Evolutionary conservation across 495 filamentous ascomycete species (phyloP).

Genomic region (Mycothermus thermophilus): DNA sequence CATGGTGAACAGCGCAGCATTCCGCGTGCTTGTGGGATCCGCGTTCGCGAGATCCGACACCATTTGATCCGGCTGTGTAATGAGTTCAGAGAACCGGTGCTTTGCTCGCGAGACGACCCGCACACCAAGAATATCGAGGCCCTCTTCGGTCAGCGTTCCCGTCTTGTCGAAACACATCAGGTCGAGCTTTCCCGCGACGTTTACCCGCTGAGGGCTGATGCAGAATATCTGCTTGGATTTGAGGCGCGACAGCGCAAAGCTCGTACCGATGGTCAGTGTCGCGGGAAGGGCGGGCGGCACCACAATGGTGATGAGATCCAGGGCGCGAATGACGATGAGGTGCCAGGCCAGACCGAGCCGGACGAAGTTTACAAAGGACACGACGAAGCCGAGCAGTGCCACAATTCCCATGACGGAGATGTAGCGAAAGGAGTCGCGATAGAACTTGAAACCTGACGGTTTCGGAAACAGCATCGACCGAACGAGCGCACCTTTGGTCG

Average conservation of each 20-base stretch:
- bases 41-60: constrained; percentile 41
- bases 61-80: constrained; percentile 36
- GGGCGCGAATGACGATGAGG: constrained; percentile 75
- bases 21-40: constrained; percentile 47
- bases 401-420: constrained; percentile 95
- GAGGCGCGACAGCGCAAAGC: constrained; percentile 78
- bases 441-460: constrained; percentile 95
- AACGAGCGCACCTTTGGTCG: constrained; percentile 90
- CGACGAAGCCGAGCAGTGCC: constrained; percentile 73
- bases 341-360: constrained; percentile 70
- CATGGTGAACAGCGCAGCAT: constrained; percentile 79
- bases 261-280: constrained; percentile 90
- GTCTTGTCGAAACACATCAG: constrained; percentile 98
- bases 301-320: constrained; percentile 96
- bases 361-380: constrained; percentile 86
- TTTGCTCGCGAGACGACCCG: constrained; percentile 53
- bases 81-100: constrained; percentile 38
- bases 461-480: constrained; percentile 99
- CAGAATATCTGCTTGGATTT: constrained; percentile 87
- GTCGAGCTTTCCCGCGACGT: constrained; percentile 91
- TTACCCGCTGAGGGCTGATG: constrained; percentile 92
- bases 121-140: constrained; percentile 84
- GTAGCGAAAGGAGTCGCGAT: constrained; percentile 93
- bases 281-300: constrained; percentile 95
- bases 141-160: constrained; percentile 93